Conservation (phyloP, 148 eudicot genomes). For the Vaccinium myrtillus region DNA sequence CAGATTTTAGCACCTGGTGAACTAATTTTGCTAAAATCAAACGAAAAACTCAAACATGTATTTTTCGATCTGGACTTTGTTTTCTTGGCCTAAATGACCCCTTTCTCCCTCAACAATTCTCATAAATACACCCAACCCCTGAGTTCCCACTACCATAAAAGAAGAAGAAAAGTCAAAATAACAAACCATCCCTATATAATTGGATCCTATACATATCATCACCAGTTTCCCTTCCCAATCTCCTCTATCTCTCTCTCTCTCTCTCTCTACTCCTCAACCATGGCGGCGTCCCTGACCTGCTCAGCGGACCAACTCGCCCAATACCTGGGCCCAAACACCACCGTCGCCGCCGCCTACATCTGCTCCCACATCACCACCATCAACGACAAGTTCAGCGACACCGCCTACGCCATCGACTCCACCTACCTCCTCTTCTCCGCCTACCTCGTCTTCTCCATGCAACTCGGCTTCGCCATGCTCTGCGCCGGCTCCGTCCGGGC, state of each 20-base stretch:
- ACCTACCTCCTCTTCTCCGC: slow-evolving; percentile 82
- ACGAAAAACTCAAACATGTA: no score
- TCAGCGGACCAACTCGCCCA: slow-evolving; percentile 30
- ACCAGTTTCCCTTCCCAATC: not conserved
- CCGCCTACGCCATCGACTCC: slow-evolving; percentile 52
- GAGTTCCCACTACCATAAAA: not conserved
- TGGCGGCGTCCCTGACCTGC: slow-evolving; percentile 26
- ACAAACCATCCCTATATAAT: not conserved
- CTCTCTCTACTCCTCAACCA: not conserved
- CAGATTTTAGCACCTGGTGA: no score
- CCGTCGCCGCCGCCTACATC: slow-evolving; percentile 53
- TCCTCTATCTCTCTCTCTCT: not conserved
- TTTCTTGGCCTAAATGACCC: no score
- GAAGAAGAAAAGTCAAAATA: not conserved
- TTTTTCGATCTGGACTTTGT: no score
- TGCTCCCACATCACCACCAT: slow-evolving; percentile 46
- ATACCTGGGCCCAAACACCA: slow-evolving; percentile 37
- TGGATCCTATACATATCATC: not conserved
- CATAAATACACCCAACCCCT: no score
- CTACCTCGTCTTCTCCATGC: slow-evolving; percentile 80
- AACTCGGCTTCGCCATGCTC: slow-evolving; percentile 88
- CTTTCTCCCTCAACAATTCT: no score
- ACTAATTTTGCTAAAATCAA: no score
- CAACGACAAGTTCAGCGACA: slow-evolving; percentile 27
- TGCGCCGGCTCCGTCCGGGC: slow-evolving; percentile 87